phyloP scores from a whole-genome alignment of 2,329 filamentous ascomycete species.

The Hypoxylon sp. region DNA sequence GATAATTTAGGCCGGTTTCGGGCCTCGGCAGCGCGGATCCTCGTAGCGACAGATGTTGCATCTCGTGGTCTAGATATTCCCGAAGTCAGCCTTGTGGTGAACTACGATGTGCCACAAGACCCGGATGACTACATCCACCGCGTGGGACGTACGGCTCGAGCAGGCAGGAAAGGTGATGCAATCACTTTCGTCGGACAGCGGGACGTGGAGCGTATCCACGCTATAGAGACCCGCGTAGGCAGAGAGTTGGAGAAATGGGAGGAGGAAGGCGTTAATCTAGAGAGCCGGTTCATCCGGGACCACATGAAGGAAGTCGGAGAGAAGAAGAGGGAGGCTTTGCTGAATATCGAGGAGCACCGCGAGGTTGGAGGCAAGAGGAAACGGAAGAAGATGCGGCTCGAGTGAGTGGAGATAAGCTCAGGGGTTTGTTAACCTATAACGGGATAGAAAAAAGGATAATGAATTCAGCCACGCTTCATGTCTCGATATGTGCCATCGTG shows the following conservation, averaged over 20 bases:
- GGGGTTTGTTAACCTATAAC: neutral
- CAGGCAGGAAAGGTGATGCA: conserved; percentile 84
- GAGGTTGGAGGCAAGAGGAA: conserved; percentile 91
- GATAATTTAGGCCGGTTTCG: conserved; percentile 94
- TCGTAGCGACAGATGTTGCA: conserved; percentile 96
- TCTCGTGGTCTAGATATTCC: conserved; percentile 96
- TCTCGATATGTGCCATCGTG: neutral
- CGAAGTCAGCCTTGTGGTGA: conserved; percentile 89
- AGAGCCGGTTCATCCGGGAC: conserved; percentile 87
- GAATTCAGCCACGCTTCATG: neutral
- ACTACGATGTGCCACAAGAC: conserved; percentile 96
- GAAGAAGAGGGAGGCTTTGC: conserved; percentile 91
- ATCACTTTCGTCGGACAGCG: conserved; percentile 93
- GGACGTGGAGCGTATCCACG: conserved; percentile 90
- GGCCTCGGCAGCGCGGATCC: conserved; percentile 86
- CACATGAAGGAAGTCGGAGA: conserved; percentile 91
- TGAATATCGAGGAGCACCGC: conserved; percentile 92
- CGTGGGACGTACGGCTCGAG: conserved; percentile 94
- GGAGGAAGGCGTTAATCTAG: conserved; percentile 95
- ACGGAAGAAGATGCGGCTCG: conserved; percentile 68
- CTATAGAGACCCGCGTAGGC: conserved; percentile 88
- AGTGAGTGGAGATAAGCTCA: conserved; percentile 26
- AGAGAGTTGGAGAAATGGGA: conserved; percentile 85
- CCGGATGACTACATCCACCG: conserved; percentile 98
- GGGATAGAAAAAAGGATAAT: conserved; percentile 6